Base-by-base conservation (phyloP, 2,329 filamentous ascomycete species). In the Botryotinia globosa region DNA sequence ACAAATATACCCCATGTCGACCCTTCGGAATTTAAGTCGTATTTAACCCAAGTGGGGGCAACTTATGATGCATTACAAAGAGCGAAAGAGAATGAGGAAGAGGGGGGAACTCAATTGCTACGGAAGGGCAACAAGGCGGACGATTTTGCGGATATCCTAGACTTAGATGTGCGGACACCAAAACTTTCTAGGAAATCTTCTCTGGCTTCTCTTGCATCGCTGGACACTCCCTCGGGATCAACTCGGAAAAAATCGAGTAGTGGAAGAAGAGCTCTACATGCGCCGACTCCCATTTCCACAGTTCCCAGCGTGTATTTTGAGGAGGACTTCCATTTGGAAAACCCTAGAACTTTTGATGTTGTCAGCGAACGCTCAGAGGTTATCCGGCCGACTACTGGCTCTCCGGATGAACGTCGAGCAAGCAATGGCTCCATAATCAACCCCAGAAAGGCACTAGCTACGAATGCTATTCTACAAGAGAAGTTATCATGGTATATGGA, bases 401-500 rank as follows among this genome's bases (percentile, higher is more conserved):
- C 84, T 44, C 80, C 80, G 58, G 85, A 89, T 74, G 87, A 90
- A 39, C 86, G 87, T 37, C 85, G 83, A 51, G 82, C 82, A 7
- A 82, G 85, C 5, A 92, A 90, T 80, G 90, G 89, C 8, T 85
- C 84, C 68, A 83, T 86, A 0, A 83, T 87, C 34, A 86, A 87
- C 18, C 90, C 92, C 14, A 89, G 95, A 74, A 98, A 98, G 81
- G 92, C 93, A 1, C 85, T 99, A 42, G 95, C 95, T 12, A 98
- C 94, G 0, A 99, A 99, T 82, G 96, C 96, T 0, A 99, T 99
- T 73, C 82, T 99, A 51, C 96, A 99, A 81, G 96, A 99, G 82
- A 99, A 99, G 82, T 85, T 99, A 20, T 98, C 96, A 0, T 99
- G 96, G 96, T 99, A 99, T 81, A 97, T 99, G 94, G 96, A 99